Evolutionary conservation across 2,329 filamentous ascomycete species (phyloP).

Genomic region (Alternaria novae-zelandiae): DNA sequence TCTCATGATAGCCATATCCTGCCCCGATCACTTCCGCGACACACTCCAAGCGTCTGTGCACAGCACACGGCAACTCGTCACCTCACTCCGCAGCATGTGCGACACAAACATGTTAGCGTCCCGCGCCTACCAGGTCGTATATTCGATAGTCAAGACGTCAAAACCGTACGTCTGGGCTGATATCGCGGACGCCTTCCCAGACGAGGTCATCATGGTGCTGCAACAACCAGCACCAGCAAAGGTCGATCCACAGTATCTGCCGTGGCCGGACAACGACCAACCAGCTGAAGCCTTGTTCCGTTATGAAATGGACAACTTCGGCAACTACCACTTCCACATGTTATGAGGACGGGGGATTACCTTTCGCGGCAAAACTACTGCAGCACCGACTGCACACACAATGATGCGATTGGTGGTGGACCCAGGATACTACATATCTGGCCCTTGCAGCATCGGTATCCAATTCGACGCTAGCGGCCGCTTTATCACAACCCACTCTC

Average conservation of each 20-base stretch:
- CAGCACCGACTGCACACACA: background rate
- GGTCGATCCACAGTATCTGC: background rate
- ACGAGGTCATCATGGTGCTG: background rate
- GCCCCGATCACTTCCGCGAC: slow-evolving; percentile 9
- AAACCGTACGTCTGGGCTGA: slow-evolving; percentile 6
- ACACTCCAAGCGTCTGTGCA: background rate
- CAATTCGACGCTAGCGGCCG: background rate
- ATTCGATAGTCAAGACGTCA: slow-evolving; percentile 11
- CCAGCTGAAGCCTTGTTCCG: background rate
- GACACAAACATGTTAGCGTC: slow-evolving; percentile 25
- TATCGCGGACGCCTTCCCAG: slow-evolving; percentile 2
- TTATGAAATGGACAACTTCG: slow-evolving; percentile 3
- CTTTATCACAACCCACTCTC: background rate
- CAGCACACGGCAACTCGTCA: slow-evolving; percentile 11
- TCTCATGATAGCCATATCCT: slow-evolving; percentile 44
- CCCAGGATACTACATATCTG: too few relatives aligned
- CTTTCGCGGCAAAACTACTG: background rate
- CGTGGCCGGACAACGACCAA: slow-evolving; percentile 4
- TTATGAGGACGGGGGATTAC: background rate
- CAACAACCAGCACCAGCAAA: background rate
- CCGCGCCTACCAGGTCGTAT: slow-evolving; percentile 28
- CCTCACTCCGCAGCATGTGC: slow-evolving; percentile 36
- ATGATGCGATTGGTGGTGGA: background rate
- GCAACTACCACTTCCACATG: background rate
- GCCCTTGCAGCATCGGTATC: too few relatives aligned